Base-by-base conservation (phyloP, 371 early-diverging fungal genomes). In the Blastocladiella emersonii region DNA sequence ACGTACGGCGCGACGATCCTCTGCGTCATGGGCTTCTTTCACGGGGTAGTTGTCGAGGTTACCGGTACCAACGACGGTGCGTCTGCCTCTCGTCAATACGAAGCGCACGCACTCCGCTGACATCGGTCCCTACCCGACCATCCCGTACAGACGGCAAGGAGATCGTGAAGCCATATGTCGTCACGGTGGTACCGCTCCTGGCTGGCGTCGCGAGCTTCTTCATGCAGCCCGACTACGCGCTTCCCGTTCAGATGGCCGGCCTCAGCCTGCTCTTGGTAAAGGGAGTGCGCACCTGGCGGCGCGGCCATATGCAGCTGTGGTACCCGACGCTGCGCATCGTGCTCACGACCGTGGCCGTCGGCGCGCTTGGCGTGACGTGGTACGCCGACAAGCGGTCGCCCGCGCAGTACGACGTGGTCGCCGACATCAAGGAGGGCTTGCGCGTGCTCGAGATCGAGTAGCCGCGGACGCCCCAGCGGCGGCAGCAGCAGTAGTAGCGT, bases 21-120 rank as follows among this genome's bases (percentile, higher is more conserved):
- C 62, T 7, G n/a, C 62, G n/a, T 62, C 62, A 53, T 62, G 55
- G 62, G 62, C 32, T 61, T 62, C 15, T 13, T 62, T 8, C 62
- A 62, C 6, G 60, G 62, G 62, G 62, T 61, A n/a, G 25, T 34
- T 13, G 62, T 17, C 56, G 62, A 61, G 62, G n/a, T 17, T 10
- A 12, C 7, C 25, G 21, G 8, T 1, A 25, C 62, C 61, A 34
- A n/a, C n/a, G n/a, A 25, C 21, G 61, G 45, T 45, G 62, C 34
- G 30, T 48, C n/a, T n/a, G n/a, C n/a, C n/a, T n/a, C n/a, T n/a
- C n/a, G n/a, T n/a, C n/a, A n/a, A n/a, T n/a, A n/a, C n/a, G n/a
- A n/a, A n/a, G n/a, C n/a, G n/a, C n/a, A n/a, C n/a, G n/a, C n/a
- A n/a, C n/a, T n/a, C n/a, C n/a, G n/a, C n/a, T n/a, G n/a, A n/a